Evolutionary conservation across 1,139 yeast genomes (phyloP).

Genomic region (Hyphopichia khmerensis): DNA sequence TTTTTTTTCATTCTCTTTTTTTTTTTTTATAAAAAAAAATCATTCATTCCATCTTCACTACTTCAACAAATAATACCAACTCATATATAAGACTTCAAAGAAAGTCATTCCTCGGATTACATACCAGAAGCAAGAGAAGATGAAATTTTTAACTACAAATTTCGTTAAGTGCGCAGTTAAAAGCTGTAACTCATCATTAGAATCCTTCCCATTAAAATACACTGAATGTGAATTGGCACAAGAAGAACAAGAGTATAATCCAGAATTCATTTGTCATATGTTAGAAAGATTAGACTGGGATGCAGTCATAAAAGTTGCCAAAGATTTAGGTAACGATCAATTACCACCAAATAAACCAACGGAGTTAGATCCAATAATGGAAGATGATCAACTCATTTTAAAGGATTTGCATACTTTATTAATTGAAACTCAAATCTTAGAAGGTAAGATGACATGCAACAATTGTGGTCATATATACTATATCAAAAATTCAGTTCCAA

Average conservation of each 20-base stretch:
- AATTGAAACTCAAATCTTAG: conserved; percentile 79
- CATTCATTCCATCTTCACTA: no score
- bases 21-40: not conserved
- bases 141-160: conserved; percentile 94
- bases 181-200: conserved; percentile 69
- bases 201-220: conserved; percentile 79
- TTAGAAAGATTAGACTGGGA: conserved; percentile 86
- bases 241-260: conserved; percentile 79
- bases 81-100: no score
- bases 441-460: conserved; percentile 86
- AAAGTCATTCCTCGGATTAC: no score
- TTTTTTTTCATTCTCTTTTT: not conserved
- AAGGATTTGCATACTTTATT: conserved; percentile 75
- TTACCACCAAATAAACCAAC: conserved; percentile 70
- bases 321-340: conserved; percentile 66
- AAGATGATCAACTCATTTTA: conserved; percentile 62
- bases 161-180: conserved; percentile 93
- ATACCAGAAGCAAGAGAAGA: no score
- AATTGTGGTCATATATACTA: conserved; percentile 86
- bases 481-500: conserved; percentile 92
- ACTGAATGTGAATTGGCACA: conserved; percentile 71
- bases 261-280: conserved; percentile 75
- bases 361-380: conserved; percentile 49
- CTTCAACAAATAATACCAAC: no score
- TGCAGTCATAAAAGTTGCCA: conserved; percentile 75